Evolutionary conservation across 1,284 basidiomycete genomes (phyloP).

Genomic region (Prillingera fragicola): DNA sequence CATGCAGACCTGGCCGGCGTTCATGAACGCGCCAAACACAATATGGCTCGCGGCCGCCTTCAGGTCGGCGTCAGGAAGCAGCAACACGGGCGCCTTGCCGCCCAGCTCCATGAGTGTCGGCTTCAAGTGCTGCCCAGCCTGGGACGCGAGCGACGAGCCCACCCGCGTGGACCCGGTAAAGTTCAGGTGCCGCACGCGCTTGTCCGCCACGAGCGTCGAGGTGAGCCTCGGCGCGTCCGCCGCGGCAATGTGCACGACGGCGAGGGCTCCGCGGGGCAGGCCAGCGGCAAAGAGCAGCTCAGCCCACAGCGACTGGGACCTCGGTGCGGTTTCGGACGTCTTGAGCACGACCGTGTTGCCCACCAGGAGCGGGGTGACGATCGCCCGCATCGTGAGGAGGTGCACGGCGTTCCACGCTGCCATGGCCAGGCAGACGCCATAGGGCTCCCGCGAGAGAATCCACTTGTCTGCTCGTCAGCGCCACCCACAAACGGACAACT

Average conservation of each 20-base stretch:
- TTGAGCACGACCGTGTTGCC: constrained; percentile 63
- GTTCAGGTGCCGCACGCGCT: constrained; percentile 50
- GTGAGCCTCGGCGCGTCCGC: constrained; percentile 51
- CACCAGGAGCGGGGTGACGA: constrained; percentile 56
- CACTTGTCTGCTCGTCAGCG: neutral
- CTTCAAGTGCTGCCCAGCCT: constrained; percentile 49
- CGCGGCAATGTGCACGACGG: constrained; percentile 55
- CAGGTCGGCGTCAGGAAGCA: constrained; percentile 61
- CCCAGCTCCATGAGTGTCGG: constrained; percentile 48
- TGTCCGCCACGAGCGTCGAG: constrained; percentile 56
- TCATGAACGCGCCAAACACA: constrained; percentile 56
- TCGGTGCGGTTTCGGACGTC: constrained; percentile 57
- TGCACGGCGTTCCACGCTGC: constrained; percentile 28
- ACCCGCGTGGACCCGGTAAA: constrained; percentile 51
- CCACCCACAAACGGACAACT: neutral
- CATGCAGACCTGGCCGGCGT: constrained; percentile 67
- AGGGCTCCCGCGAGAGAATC: constrained; percentile 18
- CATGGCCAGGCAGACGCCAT: constrained; percentile 25
- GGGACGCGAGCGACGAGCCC: constrained; percentile 37
- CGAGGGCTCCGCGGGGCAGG: constrained; percentile 57
- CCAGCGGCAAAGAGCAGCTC: constrained; percentile 53
- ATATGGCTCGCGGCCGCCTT: constrained; percentile 51
- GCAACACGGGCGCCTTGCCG: constrained; percentile 50
- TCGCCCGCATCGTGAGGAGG: constrained; percentile 46
- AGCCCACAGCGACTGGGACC: constrained; percentile 52